phyloP scores from a whole-genome alignment of 2,329 filamentous ascomycete species.

The Zasmidium angulare region DNA sequence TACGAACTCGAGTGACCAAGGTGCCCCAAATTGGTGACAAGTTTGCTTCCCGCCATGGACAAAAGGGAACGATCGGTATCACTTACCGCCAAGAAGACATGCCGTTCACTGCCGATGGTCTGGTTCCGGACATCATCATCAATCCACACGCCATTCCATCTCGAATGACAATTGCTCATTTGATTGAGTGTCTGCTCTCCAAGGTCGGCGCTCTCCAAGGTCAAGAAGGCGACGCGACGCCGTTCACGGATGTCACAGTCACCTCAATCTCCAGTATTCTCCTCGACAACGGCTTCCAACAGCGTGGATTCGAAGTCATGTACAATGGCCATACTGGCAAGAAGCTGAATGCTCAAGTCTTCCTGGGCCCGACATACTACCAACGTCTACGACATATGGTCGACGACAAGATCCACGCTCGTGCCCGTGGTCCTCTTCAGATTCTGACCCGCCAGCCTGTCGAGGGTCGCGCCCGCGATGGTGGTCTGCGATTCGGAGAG shows the following conservation, averaged over 20 bases:
- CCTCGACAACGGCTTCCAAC: constrained; percentile 89
- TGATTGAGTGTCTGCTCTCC: constrained; percentile 96
- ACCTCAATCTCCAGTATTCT: constrained; percentile 87
- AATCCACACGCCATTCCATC: constrained; percentile 99
- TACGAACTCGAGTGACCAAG: constrained; percentile 95
- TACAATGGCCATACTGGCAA: constrained; percentile 97
- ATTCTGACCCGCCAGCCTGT: constrained; percentile 97
- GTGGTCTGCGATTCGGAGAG: constrained; percentile 98
- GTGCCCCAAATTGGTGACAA: constrained; percentile 98
- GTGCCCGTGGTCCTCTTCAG: constrained; percentile 92
- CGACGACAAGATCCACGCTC: constrained; percentile 99
- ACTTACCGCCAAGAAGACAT: constrained; percentile 98
- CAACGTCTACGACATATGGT: constrained; percentile 99
- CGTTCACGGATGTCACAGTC: constrained; percentile 96
- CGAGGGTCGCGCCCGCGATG: constrained; percentile 95
- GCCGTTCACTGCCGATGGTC: constrained; percentile 91
- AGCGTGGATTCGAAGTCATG: constrained; percentile 96
- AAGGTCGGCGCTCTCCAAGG: constrained; percentile 94
- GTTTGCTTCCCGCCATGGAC: constrained; percentile 97
- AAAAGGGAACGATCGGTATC: constrained; percentile 98
- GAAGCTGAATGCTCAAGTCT: constrained; percentile 91
- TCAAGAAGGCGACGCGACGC: constrained; percentile 94
- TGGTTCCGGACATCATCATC: constrained; percentile 95
- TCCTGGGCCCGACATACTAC: constrained; percentile 97
- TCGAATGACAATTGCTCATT: constrained; percentile 99